Evolutionary conservation across 2,329 filamentous ascomycete genomes (phyloP), one percentile per base, ranked within the genome.

Genomic region (Helminthosporium solani): DNA sequence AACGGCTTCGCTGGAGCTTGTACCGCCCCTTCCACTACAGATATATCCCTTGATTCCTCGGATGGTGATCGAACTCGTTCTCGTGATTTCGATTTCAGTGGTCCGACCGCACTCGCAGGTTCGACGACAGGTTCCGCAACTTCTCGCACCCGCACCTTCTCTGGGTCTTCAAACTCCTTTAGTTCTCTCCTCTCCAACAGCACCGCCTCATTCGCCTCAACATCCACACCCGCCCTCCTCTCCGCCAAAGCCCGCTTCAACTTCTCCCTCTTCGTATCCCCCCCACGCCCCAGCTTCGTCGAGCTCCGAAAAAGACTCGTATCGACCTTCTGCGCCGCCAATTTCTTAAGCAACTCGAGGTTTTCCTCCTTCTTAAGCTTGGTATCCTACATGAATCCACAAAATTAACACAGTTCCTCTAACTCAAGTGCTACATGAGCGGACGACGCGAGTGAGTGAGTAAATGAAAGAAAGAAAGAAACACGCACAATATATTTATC

Each of bases 281-380:
- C 42, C 14, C 63, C 61, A 23, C 85, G 83, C 1, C 91, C 91
- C 7, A 97, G 73, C 46, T 83, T 83, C 56, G 83, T 88, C 42
- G 86, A 88, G 67, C 90, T 96, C 47, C 84, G 79, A 50, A 95
- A 86, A 16, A 90, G 74, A 51, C 81, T 88, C 1, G 89, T 95
- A 66, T 97, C 91, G 56, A 94, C 81, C 63, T 87, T 90, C 44
- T 83, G 79, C 50, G 83, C 78, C 15, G 88, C 88, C 20, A 99
- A 78, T 66, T 94, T 91, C 64, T 88, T 87, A 58, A 97, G 78
- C 23, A 99, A 75, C 46, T 84, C 87, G 21, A 88, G 78, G 61
- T 89, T 95, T 70, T 97, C 92, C 65, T 99, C 94, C 70, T 95
- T 96, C 70, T 85, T 88, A 36, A 99, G 76, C 78, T 99, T 99